Base-by-base conservation (phyloP, 495 filamentous ascomycete species). In the Talaromyces nanjingensis region DNA sequence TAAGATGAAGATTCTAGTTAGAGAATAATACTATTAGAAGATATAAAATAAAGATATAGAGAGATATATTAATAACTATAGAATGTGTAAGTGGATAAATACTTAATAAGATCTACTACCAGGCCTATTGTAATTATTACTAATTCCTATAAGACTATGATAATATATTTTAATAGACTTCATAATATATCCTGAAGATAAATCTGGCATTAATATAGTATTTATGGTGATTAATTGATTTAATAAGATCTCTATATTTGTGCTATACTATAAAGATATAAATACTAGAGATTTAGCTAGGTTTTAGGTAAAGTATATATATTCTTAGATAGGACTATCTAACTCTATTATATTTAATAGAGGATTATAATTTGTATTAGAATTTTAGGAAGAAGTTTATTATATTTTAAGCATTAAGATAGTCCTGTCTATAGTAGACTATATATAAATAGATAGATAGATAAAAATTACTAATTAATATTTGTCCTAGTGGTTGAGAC, bases 101-200 rank as follows among this genome's bases (percentile, higher is more conserved):
- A 60, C 24, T 11, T 1, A 20, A 16, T 4, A 63, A 53, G 56
- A 69, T n/a, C 9, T 54, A 20, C 60, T 29, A 22, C 64, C 65
- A 27, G 65, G 68, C 3, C 54, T 69, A 29, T 57, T 72, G 16
- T 54, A 71, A 55, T 65, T 68, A 2, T 53, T 71, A n/a, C 63
- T 65, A 25, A 63, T 69, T n/a, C 69, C 64, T 1, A 16, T 66
- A 3, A 20, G 63, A 27, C 64, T 27, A 14, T 73, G 65, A 67
- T 18, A 71, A 52, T 57, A 72, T n/a, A 65, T 70, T 6, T 47
- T 29, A 6, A 64, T 70, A 22, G 66, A 71, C 64, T 70, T 70
- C 49, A 66, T 67, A 6, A 25, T 20, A 0, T 27, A 33, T 18
- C 42, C 61, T 34, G 18, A 33, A 45, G 16, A 56, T 64, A 22